phyloP scores from a whole-genome alignment of 2,329 filamentous ascomycete species.

The Fusarium domesticum region DNA sequence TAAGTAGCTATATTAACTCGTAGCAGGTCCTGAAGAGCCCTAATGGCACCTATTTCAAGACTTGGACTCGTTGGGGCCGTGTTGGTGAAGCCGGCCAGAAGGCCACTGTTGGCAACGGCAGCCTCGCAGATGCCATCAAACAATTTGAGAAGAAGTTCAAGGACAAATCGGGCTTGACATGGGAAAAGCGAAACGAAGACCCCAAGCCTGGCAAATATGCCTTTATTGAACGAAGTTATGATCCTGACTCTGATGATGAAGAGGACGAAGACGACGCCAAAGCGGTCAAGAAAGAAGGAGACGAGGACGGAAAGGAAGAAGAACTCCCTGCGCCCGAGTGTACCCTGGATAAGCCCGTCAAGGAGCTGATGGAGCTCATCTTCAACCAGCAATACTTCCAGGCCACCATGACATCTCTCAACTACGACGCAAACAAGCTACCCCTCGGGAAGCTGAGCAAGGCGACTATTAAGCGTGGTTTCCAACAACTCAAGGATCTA shows the following conservation, averaged over 20 bases:
- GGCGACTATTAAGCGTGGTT: constrained; percentile 70
- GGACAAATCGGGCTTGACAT: constrained; percentile 56
- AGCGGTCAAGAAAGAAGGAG: constrained; percentile 35
- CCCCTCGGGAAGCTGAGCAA: constrained; percentile 84
- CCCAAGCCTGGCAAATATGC: constrained; percentile 71
- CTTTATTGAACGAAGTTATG: constrained; percentile 77
- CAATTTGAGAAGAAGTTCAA: constrained; percentile 62
- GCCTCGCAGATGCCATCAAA: constrained; percentile 42
- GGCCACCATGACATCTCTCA: constrained; percentile 61
- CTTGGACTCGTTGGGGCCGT: constrained; percentile 79
- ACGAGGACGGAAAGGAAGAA: constrained; percentile 31
- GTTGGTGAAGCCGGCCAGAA: constrained; percentile 61
- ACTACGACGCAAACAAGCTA: constrained; percentile 73
- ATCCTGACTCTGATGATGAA: constrained; percentile 62
- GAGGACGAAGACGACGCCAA: constrained; percentile 37
- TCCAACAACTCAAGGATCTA: constrained; percentile 72
- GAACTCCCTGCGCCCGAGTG: constrained; percentile 45
- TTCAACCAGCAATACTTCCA: constrained; percentile 76
- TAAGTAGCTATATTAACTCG: constrained; percentile 4
- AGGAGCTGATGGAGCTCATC: constrained; percentile 73
- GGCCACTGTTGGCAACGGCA: constrained; percentile 41
- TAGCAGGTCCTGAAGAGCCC: constrained; percentile 43
- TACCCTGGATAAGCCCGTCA: constrained; percentile 57
- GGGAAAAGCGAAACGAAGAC: constrained; percentile 50
- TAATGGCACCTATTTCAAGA: constrained; percentile 44